Base-by-base conservation (phyloP, 805 yeast species). In the Hanseniaspora hatyaiensis region DNA sequence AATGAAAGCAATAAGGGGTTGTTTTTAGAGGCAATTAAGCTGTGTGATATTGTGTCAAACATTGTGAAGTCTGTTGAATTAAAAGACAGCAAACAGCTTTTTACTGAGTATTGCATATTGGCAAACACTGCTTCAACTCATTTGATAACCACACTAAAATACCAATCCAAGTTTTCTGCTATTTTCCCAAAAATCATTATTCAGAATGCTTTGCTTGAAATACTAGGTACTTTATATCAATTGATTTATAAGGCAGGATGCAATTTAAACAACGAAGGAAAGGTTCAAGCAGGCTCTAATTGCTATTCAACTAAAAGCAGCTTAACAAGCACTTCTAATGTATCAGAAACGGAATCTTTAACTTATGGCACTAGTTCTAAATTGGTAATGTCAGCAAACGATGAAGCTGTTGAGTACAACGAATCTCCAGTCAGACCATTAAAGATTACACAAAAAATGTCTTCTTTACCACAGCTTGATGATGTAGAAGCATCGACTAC, bases 151-250 rank as follows among this genome's bases (percentile, higher is more conserved):
- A 72, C 82, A 1, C 74, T 86, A 1, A 70, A 92, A 56, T 81
- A 83, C 57, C 80, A 67, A 59, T 74, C 80, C 2, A 63, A 77
- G 12, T 77, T 80, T 53, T 65, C 72, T 3, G 70, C 70, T 16
- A 57, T 80, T 3, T 62, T 82, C 48, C 94, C 95, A 0, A 71
- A 70, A 45, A 63, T 78, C 23, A 69, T 82, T 6, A 69, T 83
- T 32, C 81, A 83, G 61, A 71, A 83, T 24, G 78, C 94, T 0
- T 65, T 82, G 8, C 72, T 80, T 43, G 92, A 83, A 56, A 65
- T 84, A 29, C 70, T 78, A 12, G 78, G 76, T 55, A 60, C 75
- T 2, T 65, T 78, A 16, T 76, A 78, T 55, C 81, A 78, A 51
- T 69, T 76, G 45, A 57, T 78, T 24, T 65, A 43, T 26, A 43